Evolutionary conservation across 1,139 yeast genomes (phyloP), one percentile per base, ranked within the genome.

Genomic region (Blastobotrys arbuscula): DNA sequence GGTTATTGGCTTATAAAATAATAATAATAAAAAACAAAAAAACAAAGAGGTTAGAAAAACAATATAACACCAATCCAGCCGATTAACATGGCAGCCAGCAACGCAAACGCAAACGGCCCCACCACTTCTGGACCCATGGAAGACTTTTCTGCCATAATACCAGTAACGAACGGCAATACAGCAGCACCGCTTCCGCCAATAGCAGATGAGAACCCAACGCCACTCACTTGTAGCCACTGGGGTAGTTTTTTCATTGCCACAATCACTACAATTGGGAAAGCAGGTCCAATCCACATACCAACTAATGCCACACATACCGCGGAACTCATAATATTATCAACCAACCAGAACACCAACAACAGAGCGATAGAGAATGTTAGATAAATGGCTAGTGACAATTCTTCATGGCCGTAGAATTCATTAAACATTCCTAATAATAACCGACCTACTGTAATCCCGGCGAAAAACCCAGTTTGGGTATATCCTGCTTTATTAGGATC

Each of bases 171-270:
- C n/a, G 61, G 70, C 18, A 60, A 49, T 2, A 62, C 31, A 0
- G 95, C 95, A 10, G 84, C 87, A 1, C 94, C 95, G 12, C 84
- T 81, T 3, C 90, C 89, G 4, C 94, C 94, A 53, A 86, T 66
- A 0, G 95, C 89, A 48, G 90, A 81, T 20, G 84, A 78, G 47
- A 85, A 73, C 0, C 95, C 94, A 6, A 87, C 74, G 0, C 89
- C 92, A 8, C 79, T 69, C 9, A 85, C 77, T 51, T 85, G 88
- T 49, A 75, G 67, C 44, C 74, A 73, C 23, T 70, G 67, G 0
- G 95, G 95, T 40, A 87, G 64, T 2, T 80, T 69, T 45, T 80
- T 78, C 45, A 84, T 66, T 4, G 88, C 73, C 6, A 84, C 75
- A 12, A 84, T 78, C 48, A 84, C 79, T 0, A 85, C 78, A 9